Evolutionary conservation across 2,329 filamentous ascomycete species (phyloP).

Genomic region (Stagonosporopsis chrysanthemi): DNA sequence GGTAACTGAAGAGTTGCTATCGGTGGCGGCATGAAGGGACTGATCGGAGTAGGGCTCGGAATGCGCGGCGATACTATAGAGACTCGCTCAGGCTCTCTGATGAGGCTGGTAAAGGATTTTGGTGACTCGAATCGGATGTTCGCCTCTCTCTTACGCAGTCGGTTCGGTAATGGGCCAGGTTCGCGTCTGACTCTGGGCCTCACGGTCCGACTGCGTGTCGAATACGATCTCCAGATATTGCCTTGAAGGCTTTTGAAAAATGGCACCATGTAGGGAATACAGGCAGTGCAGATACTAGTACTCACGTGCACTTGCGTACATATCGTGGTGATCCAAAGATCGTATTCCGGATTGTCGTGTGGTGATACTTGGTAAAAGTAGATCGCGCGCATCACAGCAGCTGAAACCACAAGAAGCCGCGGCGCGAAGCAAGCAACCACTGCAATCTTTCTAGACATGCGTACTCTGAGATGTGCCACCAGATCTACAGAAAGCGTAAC

Average conservation of each 20-base stretch:
- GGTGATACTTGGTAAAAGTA: conserved; percentile 42
- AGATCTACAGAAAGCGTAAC: conserved; percentile 43
- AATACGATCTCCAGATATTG: conserved; percentile 24
- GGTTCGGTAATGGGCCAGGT: conserved; percentile 3
- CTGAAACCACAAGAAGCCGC: conserved; percentile 36
- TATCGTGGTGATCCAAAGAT: conserved; percentile 40
- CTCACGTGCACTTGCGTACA: conserved; percentile 41
- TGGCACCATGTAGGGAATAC: conserved; percentile 45
- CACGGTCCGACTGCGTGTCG: conserved; percentile 21
- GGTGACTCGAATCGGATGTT: conserved; percentile 12
- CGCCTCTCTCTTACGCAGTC: conserved; percentile 12
- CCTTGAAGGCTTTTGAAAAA: conserved; percentile 36
- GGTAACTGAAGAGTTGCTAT: background rate
- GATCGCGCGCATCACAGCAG: conserved; percentile 38
- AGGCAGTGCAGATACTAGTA: conserved; percentile 41
- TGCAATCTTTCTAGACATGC: conserved; percentile 33
- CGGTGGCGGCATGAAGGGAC: conserved; percentile 15
- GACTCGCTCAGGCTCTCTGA: conserved; percentile 8
- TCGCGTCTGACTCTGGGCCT: conserved; percentile 1
- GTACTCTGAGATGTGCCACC: conserved; percentile 38
- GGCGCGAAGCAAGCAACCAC: conserved; percentile 46
- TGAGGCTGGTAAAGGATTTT: conserved; percentile 1
- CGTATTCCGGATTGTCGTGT: conserved; percentile 33
- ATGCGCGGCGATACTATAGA: conserved; percentile 16
- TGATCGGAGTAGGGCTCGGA: conserved; percentile 13